Conservation (phyloP, 2,329 filamentous ascomycete species). For the Fusarium burgessii region DNA sequence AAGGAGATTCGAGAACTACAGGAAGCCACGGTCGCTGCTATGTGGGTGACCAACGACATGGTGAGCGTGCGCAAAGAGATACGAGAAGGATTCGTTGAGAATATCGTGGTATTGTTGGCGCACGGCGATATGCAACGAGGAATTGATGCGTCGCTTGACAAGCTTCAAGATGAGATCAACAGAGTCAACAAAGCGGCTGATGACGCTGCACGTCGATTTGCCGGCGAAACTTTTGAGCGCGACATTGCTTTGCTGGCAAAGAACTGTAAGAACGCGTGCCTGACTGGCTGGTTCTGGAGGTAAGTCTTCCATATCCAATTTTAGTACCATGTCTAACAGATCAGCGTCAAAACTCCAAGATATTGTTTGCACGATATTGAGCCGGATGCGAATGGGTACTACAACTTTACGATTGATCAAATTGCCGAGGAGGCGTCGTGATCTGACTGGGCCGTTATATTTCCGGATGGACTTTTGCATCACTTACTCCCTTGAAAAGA, state of each 20-base stretch:
- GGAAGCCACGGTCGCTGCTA: not conserved
- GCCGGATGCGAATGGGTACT: not conserved
- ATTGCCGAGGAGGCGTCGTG: not conserved
- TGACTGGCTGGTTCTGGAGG: not conserved
- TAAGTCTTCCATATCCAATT: not conserved
- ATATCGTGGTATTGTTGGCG: not conserved
- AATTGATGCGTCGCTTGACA: not conserved
- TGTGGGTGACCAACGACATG: not conserved
- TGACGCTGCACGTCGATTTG: not conserved
- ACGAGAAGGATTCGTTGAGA: not conserved
- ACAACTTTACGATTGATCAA: not conserved
- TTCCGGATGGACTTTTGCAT: not conserved
- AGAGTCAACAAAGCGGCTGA: not conserved
- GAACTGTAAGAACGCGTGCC: not conserved
- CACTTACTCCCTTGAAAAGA: not conserved
- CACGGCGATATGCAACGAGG: not conserved
- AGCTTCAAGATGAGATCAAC: not conserved
- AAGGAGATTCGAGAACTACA: not conserved
- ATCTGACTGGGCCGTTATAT: not conserved
- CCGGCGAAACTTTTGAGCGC: not conserved
- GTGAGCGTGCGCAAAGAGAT: conserved; percentile 6
- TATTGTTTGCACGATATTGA: not conserved
- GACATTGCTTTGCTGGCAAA: not conserved
- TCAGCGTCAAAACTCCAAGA: not conserved
- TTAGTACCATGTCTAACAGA: accelerated